These are phyloP conservation scores for Cercospora janseana DNA, from an alignment of 2,329 filamentous ascomycete genomes.

Conservation along the genomic window DNA sequence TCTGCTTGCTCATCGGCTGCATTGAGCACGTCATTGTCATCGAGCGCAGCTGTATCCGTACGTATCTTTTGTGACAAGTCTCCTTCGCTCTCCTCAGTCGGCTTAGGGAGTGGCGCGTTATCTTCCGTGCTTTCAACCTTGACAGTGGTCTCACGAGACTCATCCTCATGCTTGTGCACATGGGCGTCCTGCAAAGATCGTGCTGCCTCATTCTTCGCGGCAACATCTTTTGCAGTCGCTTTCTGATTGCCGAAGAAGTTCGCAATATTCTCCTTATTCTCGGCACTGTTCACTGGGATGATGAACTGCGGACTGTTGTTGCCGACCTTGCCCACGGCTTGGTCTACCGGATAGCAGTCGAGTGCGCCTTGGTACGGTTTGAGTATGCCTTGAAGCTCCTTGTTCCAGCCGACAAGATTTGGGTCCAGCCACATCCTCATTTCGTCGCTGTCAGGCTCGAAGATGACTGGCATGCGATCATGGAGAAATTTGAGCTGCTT, in stretches of 20 bases:
- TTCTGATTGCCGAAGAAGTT: constrained; percentile 77
- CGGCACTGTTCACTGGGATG: constrained; percentile 75
- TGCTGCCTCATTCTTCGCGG: constrained; percentile 38
- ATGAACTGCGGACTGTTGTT: constrained; percentile 85
- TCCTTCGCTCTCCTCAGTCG: constrained; percentile 27
- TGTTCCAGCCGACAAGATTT: constrained; percentile 66
- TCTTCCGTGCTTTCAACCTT: constrained; percentile 50
- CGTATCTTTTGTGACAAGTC: constrained; percentile 43
- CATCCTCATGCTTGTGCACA: constrained; percentile 42
- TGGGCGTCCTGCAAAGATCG: constrained; percentile 35
- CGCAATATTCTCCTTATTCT: constrained; percentile 90
- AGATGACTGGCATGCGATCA: constrained; percentile 90
- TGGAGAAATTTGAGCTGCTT: constrained; percentile 82
- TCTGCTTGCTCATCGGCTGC: constrained; percentile 32
- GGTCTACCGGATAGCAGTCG: constrained; percentile 80
- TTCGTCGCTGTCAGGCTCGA: constrained; percentile 71
- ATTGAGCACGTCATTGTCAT: constrained; percentile 30
- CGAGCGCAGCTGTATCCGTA: constrained; percentile 43
- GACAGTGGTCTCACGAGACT: constrained; percentile 43
- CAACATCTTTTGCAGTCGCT: constrained; percentile 38
- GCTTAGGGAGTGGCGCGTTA: constrained; percentile 52
- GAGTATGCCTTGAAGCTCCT: constrained; percentile 74
- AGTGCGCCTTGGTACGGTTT: constrained; percentile 75
- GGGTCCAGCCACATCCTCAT: constrained; percentile 80
- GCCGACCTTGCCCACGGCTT: constrained; percentile 90